These are phyloP conservation scores for Colletotrichum spinosum DNA, from an alignment of 2,329 filamentous ascomycete genomes.

Conservation along the genomic window DNA sequence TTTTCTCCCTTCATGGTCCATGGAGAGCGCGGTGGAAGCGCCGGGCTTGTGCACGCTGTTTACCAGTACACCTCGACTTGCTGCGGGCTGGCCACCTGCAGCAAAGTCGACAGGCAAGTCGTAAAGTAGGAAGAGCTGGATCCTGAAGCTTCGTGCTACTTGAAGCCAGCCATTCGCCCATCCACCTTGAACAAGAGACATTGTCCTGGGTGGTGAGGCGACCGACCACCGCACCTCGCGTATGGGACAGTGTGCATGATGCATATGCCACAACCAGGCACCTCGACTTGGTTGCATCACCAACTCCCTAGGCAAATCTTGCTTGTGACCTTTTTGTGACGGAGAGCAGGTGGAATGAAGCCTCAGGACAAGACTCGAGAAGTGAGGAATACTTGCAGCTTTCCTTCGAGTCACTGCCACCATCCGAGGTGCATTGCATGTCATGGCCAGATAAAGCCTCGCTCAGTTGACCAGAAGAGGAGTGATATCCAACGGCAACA, in stretches of 20 bases:
- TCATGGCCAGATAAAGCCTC: neutral
- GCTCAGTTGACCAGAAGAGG: no score
- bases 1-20: neutral
- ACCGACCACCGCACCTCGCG: slow-evolving; percentile 18
- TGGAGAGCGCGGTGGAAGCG: no score
- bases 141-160: no score
- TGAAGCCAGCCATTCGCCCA: no score
- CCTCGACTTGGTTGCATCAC: slow-evolving; percentile 4
- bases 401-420: slow-evolving; percentile 25
- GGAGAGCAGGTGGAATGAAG: neutral
- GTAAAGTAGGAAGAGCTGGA: no score
- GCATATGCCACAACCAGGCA: slow-evolving; percentile 25
- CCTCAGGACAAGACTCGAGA: slow-evolving; percentile 20
- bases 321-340: neutral
- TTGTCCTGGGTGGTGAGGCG: no score
- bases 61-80: no score
- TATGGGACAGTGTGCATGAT: slow-evolving; percentile 15
- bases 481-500: no score
- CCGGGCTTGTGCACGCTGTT: no score
- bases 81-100: no score
- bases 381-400: slow-evolving; percentile 21
- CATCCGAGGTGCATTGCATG: slow-evolving; percentile 10
- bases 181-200: no score
- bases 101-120: no score
- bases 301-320: neutral